These are phyloP conservation scores for Vanilla planifolia DNA, from an alignment of 106 monocot species.

Conservation along the genomic window DNA sequence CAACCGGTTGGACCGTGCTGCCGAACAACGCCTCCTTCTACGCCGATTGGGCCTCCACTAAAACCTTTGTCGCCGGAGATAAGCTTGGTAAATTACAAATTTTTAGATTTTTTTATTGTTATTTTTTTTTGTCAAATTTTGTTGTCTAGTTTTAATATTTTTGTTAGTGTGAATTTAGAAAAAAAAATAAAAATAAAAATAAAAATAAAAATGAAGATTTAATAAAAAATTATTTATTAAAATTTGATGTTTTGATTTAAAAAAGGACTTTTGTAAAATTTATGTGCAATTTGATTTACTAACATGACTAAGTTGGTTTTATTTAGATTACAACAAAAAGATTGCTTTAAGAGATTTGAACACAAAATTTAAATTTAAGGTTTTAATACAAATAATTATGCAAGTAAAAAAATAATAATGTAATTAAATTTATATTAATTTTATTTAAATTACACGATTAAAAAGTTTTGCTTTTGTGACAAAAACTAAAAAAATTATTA, in stretches of 20 bases:
- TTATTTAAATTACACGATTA: background rate
- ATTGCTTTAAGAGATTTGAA: background rate
- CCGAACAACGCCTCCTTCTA: constrained; percentile 10
- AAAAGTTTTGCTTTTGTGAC: background rate
- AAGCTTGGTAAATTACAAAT: constrained; percentile 17
- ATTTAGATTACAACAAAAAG: background rate
- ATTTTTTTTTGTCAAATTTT: background rate
- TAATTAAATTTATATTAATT: background rate
- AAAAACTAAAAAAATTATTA: background rate
- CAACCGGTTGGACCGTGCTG: constrained; percentile 13
- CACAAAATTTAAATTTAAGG: background rate
- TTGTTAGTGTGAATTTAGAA: background rate
- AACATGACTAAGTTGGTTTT: background rate
- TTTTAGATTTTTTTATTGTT: background rate
- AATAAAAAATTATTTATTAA: background rate
- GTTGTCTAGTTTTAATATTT: background rate
- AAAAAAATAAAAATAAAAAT: too few species aligned
- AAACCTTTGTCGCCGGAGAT: constrained; percentile 22
- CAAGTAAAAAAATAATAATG: too few species aligned
- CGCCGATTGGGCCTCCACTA: constrained; percentile 11
- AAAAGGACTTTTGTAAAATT: background rate
- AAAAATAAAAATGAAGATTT: too few species aligned
- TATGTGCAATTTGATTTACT: background rate
- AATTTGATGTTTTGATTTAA: background rate
- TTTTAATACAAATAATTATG: too few species aligned